These are phyloP conservation scores for Suhomyces taliae DNA, from an alignment of 1,139 yeast species.

Conservation along the genomic window DNA sequence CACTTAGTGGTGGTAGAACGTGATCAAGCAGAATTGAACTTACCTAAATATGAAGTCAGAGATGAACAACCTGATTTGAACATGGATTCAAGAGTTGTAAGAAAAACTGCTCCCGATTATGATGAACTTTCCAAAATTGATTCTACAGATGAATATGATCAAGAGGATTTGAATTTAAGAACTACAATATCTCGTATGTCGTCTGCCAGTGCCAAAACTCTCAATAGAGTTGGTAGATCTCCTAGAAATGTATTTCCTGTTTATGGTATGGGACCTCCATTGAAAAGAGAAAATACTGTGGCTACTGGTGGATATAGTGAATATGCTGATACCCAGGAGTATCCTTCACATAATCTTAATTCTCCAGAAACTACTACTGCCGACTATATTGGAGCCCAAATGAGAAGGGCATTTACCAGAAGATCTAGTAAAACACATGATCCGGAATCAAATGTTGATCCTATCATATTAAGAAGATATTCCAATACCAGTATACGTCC, in stretches of 20 bases:
- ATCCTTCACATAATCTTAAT: constrained; percentile 4
- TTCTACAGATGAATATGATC: not conserved
- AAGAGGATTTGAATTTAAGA: constrained; percentile 1
- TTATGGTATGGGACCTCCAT: constrained; percentile 69
- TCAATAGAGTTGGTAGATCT: constrained; percentile 37
- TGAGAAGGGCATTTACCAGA: constrained; percentile 23
- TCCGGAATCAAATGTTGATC: constrained; percentile 6
- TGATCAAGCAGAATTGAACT: constrained; percentile 57
- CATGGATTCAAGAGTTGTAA: constrained; percentile 72
- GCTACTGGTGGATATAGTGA: constrained; percentile 36
- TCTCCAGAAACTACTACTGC: constrained; percentile 18
- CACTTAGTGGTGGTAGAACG: constrained; percentile 69
- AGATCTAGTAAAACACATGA: constrained; percentile 5
- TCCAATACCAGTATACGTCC: constrained; percentile 13
- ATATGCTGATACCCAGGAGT: constrained; percentile 6
- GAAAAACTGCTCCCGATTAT: not conserved
- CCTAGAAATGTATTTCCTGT: constrained; percentile 82
- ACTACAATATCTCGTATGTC: constrained; percentile 11
- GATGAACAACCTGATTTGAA: constrained; percentile 81
- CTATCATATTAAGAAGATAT: constrained; percentile 6
- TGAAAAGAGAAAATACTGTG: constrained; percentile 54
- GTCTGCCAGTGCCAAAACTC: constrained; percentile 7
- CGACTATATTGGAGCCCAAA: constrained; percentile 31
- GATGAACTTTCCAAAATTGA: constrained; percentile 8
- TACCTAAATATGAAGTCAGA: constrained; percentile 66